These are phyloP conservation scores for Lachnellula suecica DNA, from an alignment of 2,329 filamentous ascomycete genomes.

Conservation along the genomic window DNA sequence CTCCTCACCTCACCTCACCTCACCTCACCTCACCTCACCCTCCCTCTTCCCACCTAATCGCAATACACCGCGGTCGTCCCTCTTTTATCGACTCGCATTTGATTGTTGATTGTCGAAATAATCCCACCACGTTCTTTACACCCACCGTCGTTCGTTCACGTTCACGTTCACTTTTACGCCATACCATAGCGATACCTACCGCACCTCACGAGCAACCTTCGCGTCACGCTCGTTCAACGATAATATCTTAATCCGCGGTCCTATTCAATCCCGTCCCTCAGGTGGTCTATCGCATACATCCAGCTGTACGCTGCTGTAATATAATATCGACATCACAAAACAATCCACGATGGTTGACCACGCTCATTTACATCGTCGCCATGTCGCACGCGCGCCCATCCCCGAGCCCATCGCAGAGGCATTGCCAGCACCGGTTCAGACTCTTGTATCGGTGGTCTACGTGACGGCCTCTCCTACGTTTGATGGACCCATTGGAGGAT, in stretches of 20 bases:
- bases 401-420: slow-evolving; percentile 14
- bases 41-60: too few relatives aligned
- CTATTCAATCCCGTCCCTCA: too few relatives aligned
- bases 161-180: background rate
- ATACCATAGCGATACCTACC: background rate
- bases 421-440: slow-evolving; percentile 22
- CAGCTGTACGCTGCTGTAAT: background rate
- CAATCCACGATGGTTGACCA: background rate
- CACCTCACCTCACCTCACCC: background rate
- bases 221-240: background rate
- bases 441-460: slow-evolving; percentile 46
- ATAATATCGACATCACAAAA: background rate
- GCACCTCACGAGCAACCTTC: background rate
- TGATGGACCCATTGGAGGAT: slow-evolving; percentile 47
- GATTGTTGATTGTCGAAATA: background rate
- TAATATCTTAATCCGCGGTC: background rate
- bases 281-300: background rate
- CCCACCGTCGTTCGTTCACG: background rate
- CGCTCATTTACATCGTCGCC: slow-evolving; percentile 15
- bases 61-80: background rate
- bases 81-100: background rate
- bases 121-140: background rate
- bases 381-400: slow-evolving; percentile 15
- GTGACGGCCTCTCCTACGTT: slow-evolving; percentile 53
- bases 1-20: background rate